phyloP scores from a whole-genome alignment of 2,329 filamentous ascomycete genomes.

The Bertia moriformis region DNA sequence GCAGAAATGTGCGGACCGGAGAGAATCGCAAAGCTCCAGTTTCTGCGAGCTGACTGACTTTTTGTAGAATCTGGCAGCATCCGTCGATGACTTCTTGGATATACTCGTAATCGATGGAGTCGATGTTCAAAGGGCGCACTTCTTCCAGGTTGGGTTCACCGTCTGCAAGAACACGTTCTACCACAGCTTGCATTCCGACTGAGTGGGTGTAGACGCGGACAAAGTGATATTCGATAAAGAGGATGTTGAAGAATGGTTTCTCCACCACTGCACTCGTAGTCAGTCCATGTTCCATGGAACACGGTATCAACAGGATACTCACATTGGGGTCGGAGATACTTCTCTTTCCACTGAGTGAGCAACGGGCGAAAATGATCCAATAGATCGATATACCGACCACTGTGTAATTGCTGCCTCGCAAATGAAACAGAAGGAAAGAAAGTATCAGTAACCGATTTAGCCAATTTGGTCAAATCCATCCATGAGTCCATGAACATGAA shows the following conservation, averaged over 20 bases:
- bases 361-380: constrained; percentile 27
- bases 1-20: constrained; percentile 34
- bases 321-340: constrained; percentile 12
- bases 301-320: constrained; percentile 1
- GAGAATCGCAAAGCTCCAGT: constrained; percentile 29
- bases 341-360: constrained; percentile 20
- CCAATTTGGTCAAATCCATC: constrained; percentile 29
- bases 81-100: constrained; percentile 39
- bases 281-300: constrained; percentile 4
- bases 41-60: constrained; percentile 29
- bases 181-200: constrained; percentile 38
- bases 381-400: constrained; percentile 31
- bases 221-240: constrained; percentile 35
- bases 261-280: background rate
- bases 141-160: constrained; percentile 14
- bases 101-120: constrained; percentile 34
- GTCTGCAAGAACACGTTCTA: constrained; percentile 30
- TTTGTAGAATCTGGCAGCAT: constrained; percentile 32
- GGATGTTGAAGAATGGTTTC: constrained; percentile 13
- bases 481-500: constrained; percentile 34
- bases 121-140: constrained; percentile 24
- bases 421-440: constrained; percentile 28
- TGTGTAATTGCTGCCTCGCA: constrained; percentile 22
- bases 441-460: constrained; percentile 34
- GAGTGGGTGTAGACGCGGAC: constrained; percentile 25